Conservation (phyloP, 495 filamentous ascomycete genomes). For the Thozetella sp. region DNA sequence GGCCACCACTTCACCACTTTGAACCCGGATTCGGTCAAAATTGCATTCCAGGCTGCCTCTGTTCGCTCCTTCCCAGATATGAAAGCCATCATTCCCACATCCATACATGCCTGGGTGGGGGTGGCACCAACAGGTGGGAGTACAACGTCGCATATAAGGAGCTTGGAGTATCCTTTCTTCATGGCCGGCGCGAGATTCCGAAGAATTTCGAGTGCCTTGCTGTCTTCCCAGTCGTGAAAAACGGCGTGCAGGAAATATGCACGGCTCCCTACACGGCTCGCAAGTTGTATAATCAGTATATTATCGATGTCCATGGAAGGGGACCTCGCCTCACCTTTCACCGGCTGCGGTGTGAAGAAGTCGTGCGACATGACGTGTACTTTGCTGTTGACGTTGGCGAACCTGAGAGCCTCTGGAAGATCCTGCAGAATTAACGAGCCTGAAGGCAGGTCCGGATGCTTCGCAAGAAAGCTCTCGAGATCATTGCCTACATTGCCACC, state of each 20-base stretch:
- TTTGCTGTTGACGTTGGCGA: slow-evolving; percentile 14
- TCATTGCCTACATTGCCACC: slow-evolving; percentile 42
- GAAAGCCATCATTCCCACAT: slow-evolving; percentile 47
- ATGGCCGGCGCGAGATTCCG: slow-evolving; percentile 16
- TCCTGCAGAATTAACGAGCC: slow-evolving; percentile 42
- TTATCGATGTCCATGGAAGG: not conserved
- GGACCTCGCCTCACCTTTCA: slow-evolving; percentile 15
- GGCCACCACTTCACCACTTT: slow-evolving; percentile 38
- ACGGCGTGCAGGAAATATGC: slow-evolving; percentile 43
- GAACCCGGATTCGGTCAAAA: slow-evolving; percentile 41
- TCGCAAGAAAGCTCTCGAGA: slow-evolving; percentile 25
- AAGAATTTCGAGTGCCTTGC: slow-evolving; percentile 11
- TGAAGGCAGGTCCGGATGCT: slow-evolving; percentile 26
- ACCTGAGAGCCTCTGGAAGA: slow-evolving; percentile 27
- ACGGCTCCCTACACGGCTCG: slow-evolving; percentile 25
- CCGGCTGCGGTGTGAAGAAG: slow-evolving; percentile 31
- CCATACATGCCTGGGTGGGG: slow-evolving; percentile 34
- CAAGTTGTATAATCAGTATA: not conserved
- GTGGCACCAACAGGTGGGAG: slow-evolving; percentile 20
- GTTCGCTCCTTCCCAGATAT: slow-evolving; percentile 36
- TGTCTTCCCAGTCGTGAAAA: slow-evolving; percentile 48
- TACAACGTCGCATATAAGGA: slow-evolving; percentile 25
- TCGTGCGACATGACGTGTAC: slow-evolving; percentile 31
- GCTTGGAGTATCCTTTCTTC: slow-evolving; percentile 25
- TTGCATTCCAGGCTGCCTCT: slow-evolving; percentile 31